phyloP scores from a whole-genome alignment of 202 grass and related monocot species.

The Carex sylvatica region DNA sequence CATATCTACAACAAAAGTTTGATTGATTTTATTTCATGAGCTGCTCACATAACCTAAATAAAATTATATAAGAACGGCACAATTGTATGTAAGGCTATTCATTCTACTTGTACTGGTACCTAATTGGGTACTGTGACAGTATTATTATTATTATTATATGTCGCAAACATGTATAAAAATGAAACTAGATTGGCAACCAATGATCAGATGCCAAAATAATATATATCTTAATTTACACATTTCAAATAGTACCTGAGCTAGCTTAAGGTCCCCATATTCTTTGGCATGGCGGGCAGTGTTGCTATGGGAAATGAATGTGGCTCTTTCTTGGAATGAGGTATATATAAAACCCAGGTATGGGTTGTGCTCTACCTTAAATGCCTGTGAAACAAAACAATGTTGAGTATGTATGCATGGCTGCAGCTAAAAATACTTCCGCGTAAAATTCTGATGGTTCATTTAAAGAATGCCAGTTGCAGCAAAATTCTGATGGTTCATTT shows the following conservation, averaged over 20 bases:
- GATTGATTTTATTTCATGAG: background rate
- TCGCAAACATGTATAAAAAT: background rate
- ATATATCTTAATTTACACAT: background rate
- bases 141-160: background rate
- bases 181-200: background rate
- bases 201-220: background rate
- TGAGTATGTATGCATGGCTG: background rate
- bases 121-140: background rate
- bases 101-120: background rate
- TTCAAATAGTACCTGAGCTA: conserved; percentile 33
- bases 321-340: conserved; percentile 74
- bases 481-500: background rate
- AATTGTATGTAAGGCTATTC: background rate
- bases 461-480: background rate
- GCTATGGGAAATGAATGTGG: conserved; percentile 67
- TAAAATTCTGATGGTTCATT: background rate
- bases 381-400: conserved; percentile 28
- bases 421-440: background rate
- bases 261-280: conserved; percentile 31
- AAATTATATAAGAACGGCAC: background rate
- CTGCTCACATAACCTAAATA: background rate
- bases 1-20: conserved; percentile 32
- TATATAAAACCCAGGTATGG: conserved; percentile 64
- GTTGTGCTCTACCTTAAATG: conserved; percentile 40
- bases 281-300: conserved; percentile 54